These are phyloP conservation scores for Colletotrichum eremochloae DNA, from an alignment of 2,329 filamentous ascomycete genomes.

Conservation along the genomic window DNA sequence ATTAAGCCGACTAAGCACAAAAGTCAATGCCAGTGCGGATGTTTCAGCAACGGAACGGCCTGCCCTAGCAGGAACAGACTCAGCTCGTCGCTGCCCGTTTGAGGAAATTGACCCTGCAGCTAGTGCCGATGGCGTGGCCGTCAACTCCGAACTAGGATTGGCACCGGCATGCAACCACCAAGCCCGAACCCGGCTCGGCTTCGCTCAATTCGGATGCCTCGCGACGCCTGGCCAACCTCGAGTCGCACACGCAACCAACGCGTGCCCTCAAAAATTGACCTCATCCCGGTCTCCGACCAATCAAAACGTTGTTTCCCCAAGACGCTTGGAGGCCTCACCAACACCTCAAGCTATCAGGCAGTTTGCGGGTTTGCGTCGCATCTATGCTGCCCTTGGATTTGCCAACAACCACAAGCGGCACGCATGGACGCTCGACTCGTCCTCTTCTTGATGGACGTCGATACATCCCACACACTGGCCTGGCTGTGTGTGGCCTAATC, in stretches of 20 bases:
- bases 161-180: conserved; percentile 32
- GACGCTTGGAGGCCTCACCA: conserved; percentile 9
- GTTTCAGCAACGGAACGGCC: conserved; percentile 38
- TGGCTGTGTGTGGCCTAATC: neutral
- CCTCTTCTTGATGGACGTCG: conserved; percentile 19
- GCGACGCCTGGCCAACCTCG: conserved; percentile 4
- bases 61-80: conserved; percentile 28
- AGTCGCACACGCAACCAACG: conserved; percentile 9
- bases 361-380: neutral
- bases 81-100: conserved; percentile 26
- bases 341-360: conserved; percentile 11
- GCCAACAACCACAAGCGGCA: neutral
- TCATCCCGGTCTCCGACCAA: conserved; percentile 25
- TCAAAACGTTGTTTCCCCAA: neutral
- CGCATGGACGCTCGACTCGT: conserved; percentile 6
- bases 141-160: conserved; percentile 25
- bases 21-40: conserved; percentile 20
- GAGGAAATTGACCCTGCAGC: conserved; percentile 39
- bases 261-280: conserved; percentile 5
- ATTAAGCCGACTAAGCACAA: neutral
- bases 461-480: neutral
- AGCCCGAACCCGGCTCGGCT: conserved; percentile 30
- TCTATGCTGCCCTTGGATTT: conserved; percentile 18
- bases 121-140: conserved; percentile 33
- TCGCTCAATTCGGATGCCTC: conserved; percentile 31